These are phyloP conservation scores for Backusella parvicylindrica DNA, from an alignment of 192 early-diverging fungal genomes.

Conservation along the genomic window DNA sequence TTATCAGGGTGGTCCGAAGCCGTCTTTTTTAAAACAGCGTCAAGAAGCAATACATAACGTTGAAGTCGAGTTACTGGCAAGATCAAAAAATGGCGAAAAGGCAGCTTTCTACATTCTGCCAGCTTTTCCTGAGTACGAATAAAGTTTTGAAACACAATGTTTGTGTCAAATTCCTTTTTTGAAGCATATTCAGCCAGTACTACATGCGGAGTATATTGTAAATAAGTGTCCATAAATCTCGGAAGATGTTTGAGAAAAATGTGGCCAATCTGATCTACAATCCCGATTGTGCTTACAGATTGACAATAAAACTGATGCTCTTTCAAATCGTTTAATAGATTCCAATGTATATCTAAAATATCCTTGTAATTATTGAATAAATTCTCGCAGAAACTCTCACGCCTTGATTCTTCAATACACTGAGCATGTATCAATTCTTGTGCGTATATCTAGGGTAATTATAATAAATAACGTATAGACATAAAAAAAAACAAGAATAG, in stretches of 20 bases:
- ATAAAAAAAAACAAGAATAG: background rate
- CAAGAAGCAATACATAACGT: slow-evolving; percentile 81
- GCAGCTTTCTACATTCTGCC: slow-evolving; percentile 23
- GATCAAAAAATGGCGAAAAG: slow-evolving; percentile 49
- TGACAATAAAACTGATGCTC: slow-evolving; percentile 53
- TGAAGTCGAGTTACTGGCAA: slow-evolving; percentile 83
- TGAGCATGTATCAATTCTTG: slow-evolving; percentile 46
- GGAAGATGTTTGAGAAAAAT: slow-evolving; percentile 64
- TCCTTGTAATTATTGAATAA: slow-evolving; percentile 73
- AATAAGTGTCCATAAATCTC: slow-evolving; percentile 64
- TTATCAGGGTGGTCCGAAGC: slow-evolving; percentile 78
- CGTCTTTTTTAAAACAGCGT: slow-evolving; percentile 78
- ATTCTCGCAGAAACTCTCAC: slow-evolving; percentile 58
- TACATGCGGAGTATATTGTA: slow-evolving; percentile 78
- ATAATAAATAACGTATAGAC: background rate
- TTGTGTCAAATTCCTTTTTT: slow-evolving; percentile 66
- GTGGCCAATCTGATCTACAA: slow-evolving; percentile 83
- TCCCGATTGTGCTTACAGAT: slow-evolving; percentile 55
- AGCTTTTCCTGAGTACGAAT: slow-evolving; percentile 50
- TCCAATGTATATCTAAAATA: slow-evolving; percentile 51
- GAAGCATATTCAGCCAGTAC: slow-evolving; percentile 69
- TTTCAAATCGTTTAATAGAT: slow-evolving; percentile 49
- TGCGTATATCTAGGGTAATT: slow-evolving; percentile 25
- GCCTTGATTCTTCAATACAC: slow-evolving; percentile 16
- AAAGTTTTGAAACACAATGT: slow-evolving; percentile 71